Evolutionary conservation across 805 yeast species (phyloP), one percentile per base, ranked within the genome.

Genomic region (Metschnikowia arizonensis): DNA sequence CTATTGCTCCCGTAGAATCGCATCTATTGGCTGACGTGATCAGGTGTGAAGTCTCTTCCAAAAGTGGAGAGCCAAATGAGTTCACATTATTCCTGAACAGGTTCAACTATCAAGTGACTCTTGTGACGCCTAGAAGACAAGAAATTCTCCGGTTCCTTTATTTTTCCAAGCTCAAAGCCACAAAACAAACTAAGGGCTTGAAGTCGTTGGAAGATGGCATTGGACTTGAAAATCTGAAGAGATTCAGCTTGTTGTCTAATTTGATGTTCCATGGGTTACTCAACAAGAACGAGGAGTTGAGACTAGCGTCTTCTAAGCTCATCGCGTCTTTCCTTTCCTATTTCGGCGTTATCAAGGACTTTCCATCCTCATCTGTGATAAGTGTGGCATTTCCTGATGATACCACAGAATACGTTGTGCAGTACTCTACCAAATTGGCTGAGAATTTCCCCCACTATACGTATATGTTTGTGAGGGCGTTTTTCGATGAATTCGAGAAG

Each of bases 71-170:
- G 10, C 37, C 24, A 10, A 58, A 62, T 35, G 75, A 70, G 48
- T 71, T 72, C 44, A 63, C 72, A 1, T 57, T 72, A 4, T 57
- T 52, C 33, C 58, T 69, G 42, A 59, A 55, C 40, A 50, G 53
- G 36, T 50, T 37, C 42, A 62, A 61, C 18, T 49, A 53, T 26
- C 62, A 56, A 18, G 53, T 68, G 2, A 62, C 63, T 1, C 52
- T 71, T 18, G 56, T 63, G 30, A 65, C 74, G 1, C 53, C 60
- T 3, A 73, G 68, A 40, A 52, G 72, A 44, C 66, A 54, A 57
- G 91, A 85, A 54, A 82, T 85, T n/a, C 74, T 85, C 64, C 70
- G 89, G 52, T 77, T 84, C 49, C 61, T 85, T 33, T 82, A 83
- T 53, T 83, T 82, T 54, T 77, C 88, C 0, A 79, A 47, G 83